phyloP scores from a whole-genome alignment of 257 asterid genomes.

The Solanum etuberosum region DNA sequence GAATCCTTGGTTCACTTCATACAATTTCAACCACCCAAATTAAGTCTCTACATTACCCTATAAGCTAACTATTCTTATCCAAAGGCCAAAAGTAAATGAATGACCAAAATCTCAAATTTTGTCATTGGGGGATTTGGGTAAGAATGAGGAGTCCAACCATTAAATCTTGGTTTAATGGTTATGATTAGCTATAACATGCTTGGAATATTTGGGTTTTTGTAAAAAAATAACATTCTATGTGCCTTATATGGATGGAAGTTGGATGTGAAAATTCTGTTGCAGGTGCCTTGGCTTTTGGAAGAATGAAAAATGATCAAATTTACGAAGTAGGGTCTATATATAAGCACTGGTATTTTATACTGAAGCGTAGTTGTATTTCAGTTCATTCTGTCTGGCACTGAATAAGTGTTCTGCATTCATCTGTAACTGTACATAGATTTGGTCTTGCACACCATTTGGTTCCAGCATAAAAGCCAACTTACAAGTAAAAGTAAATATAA shows the following conservation, averaged over 20 bases:
- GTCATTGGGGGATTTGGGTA: not conserved
- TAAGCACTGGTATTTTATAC: not conserved
- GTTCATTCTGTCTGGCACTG: not conserved
- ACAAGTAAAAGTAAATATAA: not conserved
- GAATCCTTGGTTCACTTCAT: not conserved
- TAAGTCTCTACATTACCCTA: not conserved
- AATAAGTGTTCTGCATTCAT: not conserved
- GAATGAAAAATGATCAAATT: not conserved
- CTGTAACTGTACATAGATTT: not conserved
- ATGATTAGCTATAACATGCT: not conserved
- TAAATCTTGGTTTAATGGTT: not conserved
- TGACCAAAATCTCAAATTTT: not conserved
- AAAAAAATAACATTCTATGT: not conserved
- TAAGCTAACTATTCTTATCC: not conserved
- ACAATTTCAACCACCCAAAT: not conserved
- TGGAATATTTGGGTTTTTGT: not conserved
- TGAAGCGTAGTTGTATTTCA: not conserved
- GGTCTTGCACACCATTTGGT: not conserved
- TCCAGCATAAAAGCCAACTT: not conserved
- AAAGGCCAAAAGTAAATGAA: not conserved
- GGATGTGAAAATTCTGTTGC: not conserved
- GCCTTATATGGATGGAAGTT: not conserved
- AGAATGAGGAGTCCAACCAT: not conserved
- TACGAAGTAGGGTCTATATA: not conserved
- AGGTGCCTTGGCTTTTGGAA: not conserved